Percentiles rank a stretch among this genome's conserved stretches.
Evolutionary conservation across 768 basidiomycete genomes (phyloP).

Genomic region (Suillus subaureus): DNA sequence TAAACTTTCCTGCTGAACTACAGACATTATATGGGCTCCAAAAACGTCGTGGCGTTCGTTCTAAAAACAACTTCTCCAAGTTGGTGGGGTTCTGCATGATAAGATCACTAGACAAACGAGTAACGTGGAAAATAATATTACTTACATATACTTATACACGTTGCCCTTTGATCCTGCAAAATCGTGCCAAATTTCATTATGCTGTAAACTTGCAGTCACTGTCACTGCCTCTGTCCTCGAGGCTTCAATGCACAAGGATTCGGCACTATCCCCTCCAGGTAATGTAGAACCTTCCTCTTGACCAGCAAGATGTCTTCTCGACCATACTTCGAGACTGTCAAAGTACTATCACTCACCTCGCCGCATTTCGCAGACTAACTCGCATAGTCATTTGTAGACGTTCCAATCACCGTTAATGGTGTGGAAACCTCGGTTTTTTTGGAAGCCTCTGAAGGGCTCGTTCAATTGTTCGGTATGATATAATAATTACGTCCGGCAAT

Average conservation of each 20-base stretch:
- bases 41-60: background rate
- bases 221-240: conserved; percentile 31
- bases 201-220: conserved; percentile 5
- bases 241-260: conserved; percentile 21
- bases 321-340: conserved; percentile 71
- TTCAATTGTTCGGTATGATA: conserved; percentile 66
- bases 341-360: conserved; percentile 39
- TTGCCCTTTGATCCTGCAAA: background rate
- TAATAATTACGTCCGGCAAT: conserved; percentile 13
- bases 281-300: conserved; percentile 11
- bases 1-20: background rate
- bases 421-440: conserved; percentile 82
- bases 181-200: conserved; percentile 6
- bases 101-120: background rate
- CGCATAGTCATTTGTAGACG: conserved; percentile 82
- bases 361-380: conserved; percentile 3
- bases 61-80: background rate
- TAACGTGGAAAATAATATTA: conserved; percentile 5
- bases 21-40: background rate
- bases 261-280: conserved; percentile 10
- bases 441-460: conserved; percentile 86
- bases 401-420: conserved; percentile 72
- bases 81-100: background rate
- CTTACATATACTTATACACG: conserved; percentile 1
- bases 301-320: conserved; percentile 30